Base-by-base conservation (phyloP, 352 stramenopile species). In the Aphanomyces cochlioides region DNA sequence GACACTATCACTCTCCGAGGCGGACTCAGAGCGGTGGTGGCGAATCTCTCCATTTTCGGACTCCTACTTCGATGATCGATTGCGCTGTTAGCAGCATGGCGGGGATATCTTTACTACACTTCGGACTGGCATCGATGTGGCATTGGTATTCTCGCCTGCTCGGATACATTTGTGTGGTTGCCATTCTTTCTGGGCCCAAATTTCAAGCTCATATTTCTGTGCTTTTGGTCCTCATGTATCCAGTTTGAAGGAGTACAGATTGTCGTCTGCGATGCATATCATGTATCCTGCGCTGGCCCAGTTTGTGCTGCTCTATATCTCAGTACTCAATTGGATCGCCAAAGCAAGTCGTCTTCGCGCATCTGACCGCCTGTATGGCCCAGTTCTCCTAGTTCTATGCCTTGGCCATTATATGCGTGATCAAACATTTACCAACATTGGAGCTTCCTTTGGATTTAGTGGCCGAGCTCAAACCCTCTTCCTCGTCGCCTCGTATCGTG, bases 101-200 rank as follows among this genome's bases (percentile, higher is more conserved):
- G 43, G 43, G 43, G 43, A n/a, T 50, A 50, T 50, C 43, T 50
- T n/a, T 50, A n/a, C 43, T n/a, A 50, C 10, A 50, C 43, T n/a
- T 50, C 43, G 1, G 43, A 50, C 43, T 50, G 43, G 43, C 43
- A 50, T n/a, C 10, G 43, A 12, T 50, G 43, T 50, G 43, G 43
- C 43, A 12, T 50, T n/a, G 43, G 43, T n/a, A 50, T 50, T 50
- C 10, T n/a, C 10, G 10, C 43, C 43, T 50, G 43, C 43, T 50
- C 43, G 10, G 43, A 50, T n/a, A 50, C 43, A n/a, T 50, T 50
- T 50, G 43, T n/a, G 1, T n/a, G 10, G 10, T n/a, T 50, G 10
- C 43, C 43, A 12, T 1, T 50, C 17, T n/a, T 50, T 0, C 43
- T 50, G 10, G 43, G 10, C 17, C 2, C 17, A 12, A 50, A 50